Percentiles rank a stretch among this genome's conserved stretches.
These are phyloP conservation scores for Sphagnurus paluster DNA, from an alignment of 1,284 basidiomycete genomes.

Conservation along the genomic window DNA sequence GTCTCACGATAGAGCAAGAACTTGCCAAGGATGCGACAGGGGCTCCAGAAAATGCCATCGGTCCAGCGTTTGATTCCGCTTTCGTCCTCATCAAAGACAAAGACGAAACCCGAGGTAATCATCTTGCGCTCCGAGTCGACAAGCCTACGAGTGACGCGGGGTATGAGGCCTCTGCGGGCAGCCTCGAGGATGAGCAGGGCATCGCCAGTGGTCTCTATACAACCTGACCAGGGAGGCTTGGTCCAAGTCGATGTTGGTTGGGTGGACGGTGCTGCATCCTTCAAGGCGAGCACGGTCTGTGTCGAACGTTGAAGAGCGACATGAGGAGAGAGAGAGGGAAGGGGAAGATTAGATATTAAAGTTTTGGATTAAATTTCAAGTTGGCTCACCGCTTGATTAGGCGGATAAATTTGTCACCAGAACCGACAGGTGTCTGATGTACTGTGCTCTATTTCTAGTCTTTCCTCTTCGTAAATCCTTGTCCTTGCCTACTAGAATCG, in stretches of 20 bases:
- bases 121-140: conserved; percentile 92
- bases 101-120: conserved; percentile 93
- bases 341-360: conserved; percentile 44
- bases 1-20: conserved; percentile 95
- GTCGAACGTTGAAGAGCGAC: conserved; percentile 1
- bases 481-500: background rate
- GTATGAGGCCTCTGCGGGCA: conserved; percentile 86
- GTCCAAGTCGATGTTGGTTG: conserved; percentile 55
- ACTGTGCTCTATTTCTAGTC: conserved; percentile 12
- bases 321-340: conserved; percentile 15
- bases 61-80: conserved; percentile 99
- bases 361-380: conserved; percentile 54
- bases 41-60: conserved; percentile 93
- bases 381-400: conserved; percentile 61
- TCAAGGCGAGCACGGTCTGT: conserved; percentile 11
- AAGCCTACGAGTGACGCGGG: conserved; percentile 90
- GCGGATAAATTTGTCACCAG: conserved; percentile 44
- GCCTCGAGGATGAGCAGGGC: conserved; percentile 96
- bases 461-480: background rate
- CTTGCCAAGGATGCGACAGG: conserved; percentile 87
- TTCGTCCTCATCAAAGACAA: conserved; percentile 97
- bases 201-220: conserved; percentile 94
- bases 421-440: conserved; percentile 33
- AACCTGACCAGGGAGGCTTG: conserved; percentile 87
- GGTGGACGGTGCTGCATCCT: conserved; percentile 30